These are phyloP conservation scores for Crithidia acanthocephali DNA, from an alignment of 208 protist genomes.

Conservation along the genomic window DNA sequence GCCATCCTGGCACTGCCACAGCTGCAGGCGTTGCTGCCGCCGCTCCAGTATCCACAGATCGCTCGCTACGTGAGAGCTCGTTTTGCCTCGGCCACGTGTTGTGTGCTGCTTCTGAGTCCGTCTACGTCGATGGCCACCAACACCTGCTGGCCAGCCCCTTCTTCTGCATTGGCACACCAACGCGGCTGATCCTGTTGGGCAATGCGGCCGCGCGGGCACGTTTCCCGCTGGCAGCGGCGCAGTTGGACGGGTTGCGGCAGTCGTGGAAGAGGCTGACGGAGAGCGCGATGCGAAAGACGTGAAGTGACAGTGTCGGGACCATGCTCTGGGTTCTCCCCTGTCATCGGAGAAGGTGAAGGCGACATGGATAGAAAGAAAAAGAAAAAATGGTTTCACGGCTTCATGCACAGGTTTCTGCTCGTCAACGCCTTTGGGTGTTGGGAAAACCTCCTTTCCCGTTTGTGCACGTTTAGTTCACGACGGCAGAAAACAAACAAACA, in stretches of 20 bases:
- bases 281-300: not conserved
- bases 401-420: no score
- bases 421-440: no score
- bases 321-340: not conserved
- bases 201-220: conserved; percentile 38
- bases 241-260: conserved; percentile 36
- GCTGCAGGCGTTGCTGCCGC: not conserved
- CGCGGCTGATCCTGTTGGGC: conserved; percentile 71
- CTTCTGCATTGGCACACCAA: conserved; percentile 74
- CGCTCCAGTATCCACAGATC: conserved; percentile 32
- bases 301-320: not conserved
- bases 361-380: not conserved
- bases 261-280: conserved; percentile 38
- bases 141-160: conserved; percentile 64
- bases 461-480: no score
- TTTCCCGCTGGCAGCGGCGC: conserved; percentile 28
- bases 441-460: no score
- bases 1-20: not conserved
- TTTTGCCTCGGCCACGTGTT: conserved; percentile 61
- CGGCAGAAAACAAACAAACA: no score
- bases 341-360: not conserved
- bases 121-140: conserved; percentile 81
- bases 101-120: conserved; percentile 50
- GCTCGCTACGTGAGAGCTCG: conserved; percentile 47
- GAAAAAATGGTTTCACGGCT: no score